Conservation (phyloP, 345 rosid species). For the Zanthoxylum bungeanum region DNA sequence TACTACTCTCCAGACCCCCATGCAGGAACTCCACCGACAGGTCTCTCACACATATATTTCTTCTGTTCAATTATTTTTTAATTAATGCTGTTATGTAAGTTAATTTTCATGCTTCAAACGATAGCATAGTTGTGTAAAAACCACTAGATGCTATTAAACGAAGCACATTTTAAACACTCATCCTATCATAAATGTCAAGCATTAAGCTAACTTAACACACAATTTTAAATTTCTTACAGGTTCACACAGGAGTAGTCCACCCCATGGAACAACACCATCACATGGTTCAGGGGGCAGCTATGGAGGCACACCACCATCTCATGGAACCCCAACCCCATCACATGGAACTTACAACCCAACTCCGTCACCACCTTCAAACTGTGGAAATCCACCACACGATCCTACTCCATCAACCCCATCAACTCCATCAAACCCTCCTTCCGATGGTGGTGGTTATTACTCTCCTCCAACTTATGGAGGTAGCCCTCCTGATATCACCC, state of each 20-base stretch:
- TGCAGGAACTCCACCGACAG: constrained; percentile 50
- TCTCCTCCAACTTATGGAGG: constrained; percentile 45
- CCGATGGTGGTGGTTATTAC: constrained; percentile 47
- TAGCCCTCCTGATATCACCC: constrained; percentile 15
- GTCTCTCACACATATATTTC: constrained; percentile 4
- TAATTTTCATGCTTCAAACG: neutral
- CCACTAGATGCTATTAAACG: neutral
- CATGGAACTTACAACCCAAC: constrained; percentile 37
- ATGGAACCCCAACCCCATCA: constrained; percentile 38
- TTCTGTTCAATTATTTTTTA: neutral
- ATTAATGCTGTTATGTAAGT: neutral
- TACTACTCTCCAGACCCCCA: constrained; percentile 57
- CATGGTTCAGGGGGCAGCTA: neutral
- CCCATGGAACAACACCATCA: neutral
- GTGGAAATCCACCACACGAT: constrained; percentile 36
- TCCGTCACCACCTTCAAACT: constrained; percentile 36
- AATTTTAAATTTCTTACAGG: neutral
- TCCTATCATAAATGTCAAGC: neutral
- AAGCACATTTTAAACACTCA: neutral
- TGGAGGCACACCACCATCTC: constrained; percentile 4
- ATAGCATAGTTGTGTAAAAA: neutral
- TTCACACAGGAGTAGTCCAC: too few species aligned
- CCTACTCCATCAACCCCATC: constrained; percentile 36
- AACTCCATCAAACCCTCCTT: constrained; percentile 52
- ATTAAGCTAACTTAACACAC: neutral